Conservation (phyloP, 2,329 filamentous ascomycete species). For the Diplodia corticola region DNA sequence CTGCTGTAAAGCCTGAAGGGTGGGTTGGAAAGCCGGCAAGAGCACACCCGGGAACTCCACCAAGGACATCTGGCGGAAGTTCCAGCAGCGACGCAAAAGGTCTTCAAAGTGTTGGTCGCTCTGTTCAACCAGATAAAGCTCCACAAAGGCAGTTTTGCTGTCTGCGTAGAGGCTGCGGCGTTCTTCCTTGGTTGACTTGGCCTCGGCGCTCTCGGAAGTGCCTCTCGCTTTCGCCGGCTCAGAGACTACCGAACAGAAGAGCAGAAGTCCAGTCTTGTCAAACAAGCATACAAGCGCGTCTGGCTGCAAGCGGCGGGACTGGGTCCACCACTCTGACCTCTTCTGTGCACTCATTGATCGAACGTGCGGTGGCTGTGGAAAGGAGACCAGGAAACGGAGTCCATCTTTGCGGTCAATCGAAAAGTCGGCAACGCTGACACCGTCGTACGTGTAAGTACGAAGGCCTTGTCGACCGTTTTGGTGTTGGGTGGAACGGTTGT, state of each 20-base stretch:
- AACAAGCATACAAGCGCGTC: conserved; percentile 32
- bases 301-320: conserved; percentile 30
- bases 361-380: conserved; percentile 28
- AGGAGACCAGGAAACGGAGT: conserved; percentile 29
- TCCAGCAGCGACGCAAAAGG: conserved; percentile 25
- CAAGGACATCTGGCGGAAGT: conserved; percentile 26
- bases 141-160: conserved; percentile 25
- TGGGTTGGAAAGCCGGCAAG: conserved; percentile 34
- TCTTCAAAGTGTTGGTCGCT: conserved; percentile 23
- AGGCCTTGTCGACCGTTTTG: conserved; percentile 27
- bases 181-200: background rate
- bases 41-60: conserved; percentile 35
- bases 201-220: background rate
- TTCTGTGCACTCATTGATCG: conserved; percentile 24
- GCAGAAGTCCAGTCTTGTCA: conserved; percentile 29
- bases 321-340: conserved; percentile 35
- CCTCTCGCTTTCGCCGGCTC: conserved; percentile 16
- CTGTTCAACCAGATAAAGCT: conserved; percentile 26
- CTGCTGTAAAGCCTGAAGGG: conserved; percentile 27
- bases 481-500: conserved; percentile 22
- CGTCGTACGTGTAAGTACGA: conserved; percentile 29
- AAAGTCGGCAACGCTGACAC: conserved; percentile 28
- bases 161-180: conserved; percentile 25
- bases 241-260: conserved; percentile 32
- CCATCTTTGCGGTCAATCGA: conserved; percentile 27